Evolutionary conservation across 1,284 basidiomycete genomes (phyloP).

Genomic region (Ganoderma leucocontextum): DNA sequence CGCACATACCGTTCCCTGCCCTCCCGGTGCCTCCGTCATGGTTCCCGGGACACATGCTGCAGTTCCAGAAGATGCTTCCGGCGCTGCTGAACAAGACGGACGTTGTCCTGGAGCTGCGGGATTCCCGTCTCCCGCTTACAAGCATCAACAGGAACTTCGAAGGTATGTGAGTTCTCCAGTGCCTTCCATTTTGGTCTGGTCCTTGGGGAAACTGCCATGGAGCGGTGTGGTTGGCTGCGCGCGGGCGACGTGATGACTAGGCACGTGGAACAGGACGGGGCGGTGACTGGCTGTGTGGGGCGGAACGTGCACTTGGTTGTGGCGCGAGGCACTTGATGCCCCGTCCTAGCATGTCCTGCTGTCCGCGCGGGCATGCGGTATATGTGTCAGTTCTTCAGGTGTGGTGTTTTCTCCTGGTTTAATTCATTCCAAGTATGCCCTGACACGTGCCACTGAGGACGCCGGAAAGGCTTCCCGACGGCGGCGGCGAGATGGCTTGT

Average conservation of each 20-base stretch:
- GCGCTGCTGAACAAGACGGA: conserved; percentile 83
- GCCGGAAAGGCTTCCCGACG: too few relatives aligned
- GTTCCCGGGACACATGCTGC: conserved; percentile 98
- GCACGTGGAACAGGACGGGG: background rate
- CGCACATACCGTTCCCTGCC: conserved; percentile 58
- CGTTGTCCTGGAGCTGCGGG: conserved; percentile 92
- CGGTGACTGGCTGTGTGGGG: too few relatives aligned
- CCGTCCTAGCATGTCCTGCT: conserved; percentile 12
- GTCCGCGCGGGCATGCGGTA: conserved; percentile 15
- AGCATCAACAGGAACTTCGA: conserved; percentile 93
- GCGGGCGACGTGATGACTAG: background rate
- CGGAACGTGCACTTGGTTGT: conserved; percentile 7
- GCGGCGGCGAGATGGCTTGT: too few relatives aligned
- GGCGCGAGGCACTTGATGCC: conserved; percentile 16
- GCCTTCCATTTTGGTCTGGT: background rate
- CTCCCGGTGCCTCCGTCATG: conserved; percentile 88
- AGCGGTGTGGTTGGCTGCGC: background rate
- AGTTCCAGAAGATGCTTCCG: conserved; percentile 83
- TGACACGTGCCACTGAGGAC: too few relatives aligned
- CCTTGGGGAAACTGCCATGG: background rate
- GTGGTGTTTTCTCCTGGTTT: too few relatives aligned
- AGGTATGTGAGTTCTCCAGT: conserved; percentile 49
- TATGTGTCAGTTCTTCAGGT: too few relatives aligned
- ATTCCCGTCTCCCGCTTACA: conserved; percentile 92
- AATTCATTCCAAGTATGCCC: too few relatives aligned